Percentiles rank a stretch among this genome's conserved stretches.
phyloP scores from a whole-genome alignment of 768 basidiomycete genomes.

The Podaxis mareebaensis region DNA sequence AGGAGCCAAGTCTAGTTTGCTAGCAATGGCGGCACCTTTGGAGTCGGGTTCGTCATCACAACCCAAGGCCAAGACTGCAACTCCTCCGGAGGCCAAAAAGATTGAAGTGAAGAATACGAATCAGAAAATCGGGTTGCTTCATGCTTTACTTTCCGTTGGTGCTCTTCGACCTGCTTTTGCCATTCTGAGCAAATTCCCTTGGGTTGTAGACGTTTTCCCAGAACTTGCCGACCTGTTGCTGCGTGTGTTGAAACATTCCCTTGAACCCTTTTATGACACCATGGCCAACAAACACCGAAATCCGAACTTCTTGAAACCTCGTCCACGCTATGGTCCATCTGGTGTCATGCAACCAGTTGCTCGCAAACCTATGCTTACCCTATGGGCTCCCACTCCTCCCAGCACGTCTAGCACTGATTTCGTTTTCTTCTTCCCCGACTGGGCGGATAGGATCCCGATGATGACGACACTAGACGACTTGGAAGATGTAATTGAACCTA shows the following conservation, averaged over 20 bases:
- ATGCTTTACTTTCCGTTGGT: conserved; percentile 84
- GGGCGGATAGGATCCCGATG: conserved; percentile 70
- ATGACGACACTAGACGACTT: conserved; percentile 70
- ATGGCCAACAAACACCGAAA: conserved; percentile 60
- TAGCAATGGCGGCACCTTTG: conserved; percentile 85
- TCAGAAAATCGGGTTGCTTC: conserved; percentile 79
- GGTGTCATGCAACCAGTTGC: conserved; percentile 52
- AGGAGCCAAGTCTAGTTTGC: conserved; percentile 69
- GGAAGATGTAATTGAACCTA: conserved; percentile 71
- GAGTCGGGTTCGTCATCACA: conserved; percentile 49
- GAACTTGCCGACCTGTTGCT: conserved; percentile 88
- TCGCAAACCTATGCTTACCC: conserved; percentile 68
- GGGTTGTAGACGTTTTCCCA: conserved; percentile 78
- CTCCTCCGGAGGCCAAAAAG: conserved; percentile 43
- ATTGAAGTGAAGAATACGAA: conserved; percentile 51
- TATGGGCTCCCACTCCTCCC: conserved; percentile 80
- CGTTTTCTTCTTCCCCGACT: conserved; percentile 89
- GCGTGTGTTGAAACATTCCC: conserved; percentile 68
- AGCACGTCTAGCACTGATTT: conserved; percentile 74
- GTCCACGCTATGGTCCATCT: conserved; percentile 60
- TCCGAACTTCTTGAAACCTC: conserved; percentile 61
- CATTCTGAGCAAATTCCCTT: conserved; percentile 81
- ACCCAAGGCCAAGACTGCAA: conserved; percentile 38
- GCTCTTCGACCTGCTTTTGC: conserved; percentile 76
- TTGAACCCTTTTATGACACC: conserved; percentile 66